Base-by-base conservation (phyloP, 495 filamentous ascomycete species). In the Bombardia bombarda region DNA sequence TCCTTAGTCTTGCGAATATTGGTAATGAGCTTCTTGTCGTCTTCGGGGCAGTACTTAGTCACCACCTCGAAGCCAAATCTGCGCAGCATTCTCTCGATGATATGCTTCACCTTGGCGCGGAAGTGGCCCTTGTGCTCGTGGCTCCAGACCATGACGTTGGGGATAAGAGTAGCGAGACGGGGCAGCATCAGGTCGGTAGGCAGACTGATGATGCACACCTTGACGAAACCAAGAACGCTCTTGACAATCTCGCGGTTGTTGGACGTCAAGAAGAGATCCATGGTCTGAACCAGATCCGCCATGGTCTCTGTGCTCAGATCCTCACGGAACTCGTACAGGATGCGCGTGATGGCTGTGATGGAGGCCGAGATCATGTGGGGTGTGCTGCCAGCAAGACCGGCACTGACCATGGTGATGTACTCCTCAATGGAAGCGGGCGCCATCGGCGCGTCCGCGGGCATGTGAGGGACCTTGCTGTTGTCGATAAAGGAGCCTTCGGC, bases 91-190 rank as follows among this genome's bases (percentile, higher is more conserved):
- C 92, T 79, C 65, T 98, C 92, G 22, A 97, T 62, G 49, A 98
- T 95, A 54, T 95, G 87, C 77, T 95, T 97, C 42, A 98, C 88
- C 71, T 96, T 97, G 22, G 87, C 82, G 48, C 86, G 84, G 60
- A 97, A 88, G 55, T 92, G 87, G 13, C 86, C 88, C 66, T 94
- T 96, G 68, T 98, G 93, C 62, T 98, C 92, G 64, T 95, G 87
- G 53, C 84, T 87, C 92, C 92, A 98, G 16, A 84, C 80, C 80
- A 96, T 86, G 8, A 96, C 67, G 61, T 90, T 93, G 17, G 89
- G 86, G 18, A 98, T 75, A 40, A 97, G 69, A 2, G 79, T 74
- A 20, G 65, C 58, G 25, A 98, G 74, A 23, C 86, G 75, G 13
- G 86, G 79, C 21, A 76, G 66, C 69, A 98, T 79, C 45, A 88